phyloP scores from a whole-genome alignment of 2,329 filamentous ascomycete species.

The Orbilia ellipsospora region DNA sequence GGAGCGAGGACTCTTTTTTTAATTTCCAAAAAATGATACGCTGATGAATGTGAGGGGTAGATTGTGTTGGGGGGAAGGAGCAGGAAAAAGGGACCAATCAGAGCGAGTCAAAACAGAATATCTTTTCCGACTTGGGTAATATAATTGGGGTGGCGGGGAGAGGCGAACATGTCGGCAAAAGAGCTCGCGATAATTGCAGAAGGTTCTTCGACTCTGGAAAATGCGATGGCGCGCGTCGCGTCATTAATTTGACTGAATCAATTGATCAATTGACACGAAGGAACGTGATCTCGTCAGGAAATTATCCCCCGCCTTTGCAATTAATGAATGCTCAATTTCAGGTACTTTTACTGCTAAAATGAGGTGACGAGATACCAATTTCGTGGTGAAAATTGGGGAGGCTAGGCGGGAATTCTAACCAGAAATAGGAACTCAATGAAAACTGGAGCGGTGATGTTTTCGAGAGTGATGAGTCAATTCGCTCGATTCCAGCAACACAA shows the following conservation, averaged over 20 bases:
- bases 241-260: conserved; percentile 11
- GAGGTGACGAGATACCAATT: conserved; percentile 11
- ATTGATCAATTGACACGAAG: conserved; percentile 19
- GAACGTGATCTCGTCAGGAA: conserved; percentile 46
- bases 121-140: conserved; percentile 23
- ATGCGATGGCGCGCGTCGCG: conserved; percentile 52
- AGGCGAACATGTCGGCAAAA: background rate
- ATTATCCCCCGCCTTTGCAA: conserved; percentile 29
- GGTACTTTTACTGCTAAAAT: conserved; percentile 5
- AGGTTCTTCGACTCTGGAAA: conserved; percentile 1
- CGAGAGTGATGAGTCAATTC: conserved; percentile 39
- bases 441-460: too few species aligned
- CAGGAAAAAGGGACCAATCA: conserved; percentile 12
- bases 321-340: background rate
- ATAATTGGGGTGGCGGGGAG: conserved; percentile 25
- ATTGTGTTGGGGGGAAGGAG: conserved; percentile 12
- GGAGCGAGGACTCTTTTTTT: background rate
- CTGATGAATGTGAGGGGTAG: conserved; percentile 10
- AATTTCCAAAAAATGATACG: too few species aligned
- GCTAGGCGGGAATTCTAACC: conserved; percentile 10
- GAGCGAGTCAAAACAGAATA: conserved; percentile 15
- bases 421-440: too few species aligned
- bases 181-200: too few species aligned
- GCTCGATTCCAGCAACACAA: conserved; percentile 11
- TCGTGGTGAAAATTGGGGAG: conserved; percentile 22